A percentile compares a stretch with the other conserved stretches of the same genome.
These are phyloP conservation scores for Rhododendron kiyosumense DNA, from an alignment of 148 eudicot species.

Conservation along the genomic window DNA sequence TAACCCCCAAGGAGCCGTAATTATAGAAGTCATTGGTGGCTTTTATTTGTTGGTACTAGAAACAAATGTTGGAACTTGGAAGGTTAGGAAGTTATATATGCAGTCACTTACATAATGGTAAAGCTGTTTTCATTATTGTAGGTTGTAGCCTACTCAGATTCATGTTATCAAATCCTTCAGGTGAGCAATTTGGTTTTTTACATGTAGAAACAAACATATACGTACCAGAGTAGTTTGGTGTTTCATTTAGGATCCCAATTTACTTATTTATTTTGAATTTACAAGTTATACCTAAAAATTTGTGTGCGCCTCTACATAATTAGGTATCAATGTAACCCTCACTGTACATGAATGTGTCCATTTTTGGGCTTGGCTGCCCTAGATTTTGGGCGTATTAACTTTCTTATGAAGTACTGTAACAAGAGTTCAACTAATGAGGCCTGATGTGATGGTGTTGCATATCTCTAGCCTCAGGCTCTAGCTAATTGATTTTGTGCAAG, in stretches of 20 bases:
- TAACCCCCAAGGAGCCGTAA: neutral
- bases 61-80: neutral
- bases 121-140: neutral
- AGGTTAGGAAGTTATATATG: neutral
- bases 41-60: neutral
- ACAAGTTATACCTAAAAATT: neutral
- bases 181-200: neutral
- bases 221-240: neutral
- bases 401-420: neutral
- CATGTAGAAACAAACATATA: neutral
- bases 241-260: neutral
- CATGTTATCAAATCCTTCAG: neutral
- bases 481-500: neutral
- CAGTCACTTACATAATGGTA: neutral
- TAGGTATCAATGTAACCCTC: neutral
- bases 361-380: neutral
- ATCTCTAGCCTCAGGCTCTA: too few species aligned
- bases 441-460: neutral
- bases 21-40: neutral
- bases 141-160: neutral
- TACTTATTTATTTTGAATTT: neutral
- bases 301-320: neutral
- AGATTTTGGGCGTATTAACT: neutral
- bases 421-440: too few species aligned
- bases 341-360: neutral